Percentiles rank a stretch among this genome's conserved stretches.
These are phyloP conservation scores for Dicorynia guianensis DNA, from an alignment of 306 rosid species.

Conservation along the genomic window DNA sequence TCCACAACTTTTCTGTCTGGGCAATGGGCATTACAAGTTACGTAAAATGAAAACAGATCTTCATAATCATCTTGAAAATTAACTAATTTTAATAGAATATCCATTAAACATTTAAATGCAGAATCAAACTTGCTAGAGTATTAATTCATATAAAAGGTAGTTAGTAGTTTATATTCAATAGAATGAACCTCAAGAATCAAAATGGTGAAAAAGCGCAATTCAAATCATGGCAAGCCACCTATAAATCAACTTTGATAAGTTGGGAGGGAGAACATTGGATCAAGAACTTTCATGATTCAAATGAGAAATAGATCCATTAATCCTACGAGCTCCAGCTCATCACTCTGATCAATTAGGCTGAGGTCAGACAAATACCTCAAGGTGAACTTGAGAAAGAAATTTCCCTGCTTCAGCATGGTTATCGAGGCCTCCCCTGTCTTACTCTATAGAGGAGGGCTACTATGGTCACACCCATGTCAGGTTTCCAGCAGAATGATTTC, in stretches of 20 bases:
- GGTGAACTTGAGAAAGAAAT: not conserved
- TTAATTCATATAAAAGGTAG: not conserved
- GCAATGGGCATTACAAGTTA: not conserved
- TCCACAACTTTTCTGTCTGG: not conserved
- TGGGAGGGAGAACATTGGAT: not conserved
- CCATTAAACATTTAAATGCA: constrained; percentile 4
- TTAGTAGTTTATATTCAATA: not conserved
- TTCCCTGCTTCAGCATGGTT: not conserved
- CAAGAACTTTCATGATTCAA: not conserved
- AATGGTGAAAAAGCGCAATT: not conserved
- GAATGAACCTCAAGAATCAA: constrained; percentile 4
- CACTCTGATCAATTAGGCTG: not conserved
- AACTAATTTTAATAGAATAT: not conserved
- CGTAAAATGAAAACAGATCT: constrained; percentile 3
- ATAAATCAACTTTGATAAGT: not conserved
- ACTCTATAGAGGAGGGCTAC: not conserved
- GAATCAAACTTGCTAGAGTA: not conserved
- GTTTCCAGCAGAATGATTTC: not conserved
- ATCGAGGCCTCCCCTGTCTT: not conserved
- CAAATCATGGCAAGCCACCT: not conserved
- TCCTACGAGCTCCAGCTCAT: constrained; percentile 19
- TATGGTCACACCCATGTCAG: not conserved
- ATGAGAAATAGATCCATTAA: not conserved
- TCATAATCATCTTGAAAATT: not conserved
- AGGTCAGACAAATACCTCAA: not conserved